Evolutionary conservation across 192 early-diverging fungal species (phyloP).

Genomic region (Podochytrium sp.): DNA sequence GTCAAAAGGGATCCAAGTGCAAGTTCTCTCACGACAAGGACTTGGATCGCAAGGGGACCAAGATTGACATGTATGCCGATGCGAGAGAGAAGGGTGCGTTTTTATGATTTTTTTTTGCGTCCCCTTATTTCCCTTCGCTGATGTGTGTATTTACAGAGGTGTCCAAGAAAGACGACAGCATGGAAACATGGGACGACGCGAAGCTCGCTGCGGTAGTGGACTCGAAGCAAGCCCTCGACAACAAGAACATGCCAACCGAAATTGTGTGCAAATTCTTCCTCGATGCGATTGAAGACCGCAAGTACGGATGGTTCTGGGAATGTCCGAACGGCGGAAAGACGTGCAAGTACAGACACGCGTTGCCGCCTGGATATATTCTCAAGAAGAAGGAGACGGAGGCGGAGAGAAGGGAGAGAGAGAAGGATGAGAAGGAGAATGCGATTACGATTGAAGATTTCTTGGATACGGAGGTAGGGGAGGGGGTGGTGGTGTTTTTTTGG

Average conservation of each 20-base stretch:
- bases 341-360: slow-evolving; percentile 96
- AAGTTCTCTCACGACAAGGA: slow-evolving; percentile 97
- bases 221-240: slow-evolving; percentile 73
- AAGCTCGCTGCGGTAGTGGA: slow-evolving; percentile 88
- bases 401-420: slow-evolving; percentile 71
- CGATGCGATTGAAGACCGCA: slow-evolving; percentile 91
- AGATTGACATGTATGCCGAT: slow-evolving; percentile 95
- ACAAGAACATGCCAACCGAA: slow-evolving; percentile 84
- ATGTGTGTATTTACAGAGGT: background rate
- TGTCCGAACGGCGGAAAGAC: slow-evolving; percentile 91
- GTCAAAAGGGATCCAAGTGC: slow-evolving; percentile 90
- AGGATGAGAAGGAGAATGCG: slow-evolving; percentile 73
- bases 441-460: slow-evolving; percentile 97
- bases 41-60: slow-evolving; percentile 85
- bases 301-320: slow-evolving; percentile 99
- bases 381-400: slow-evolving; percentile 84
- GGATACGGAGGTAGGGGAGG: slow-evolving; percentile 78
- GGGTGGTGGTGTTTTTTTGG: no score
- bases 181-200: slow-evolving; percentile 95
- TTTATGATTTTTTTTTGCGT: background rate
- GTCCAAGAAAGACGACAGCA: slow-evolving; percentile 69
- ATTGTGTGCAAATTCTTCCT: slow-evolving; percentile 99
- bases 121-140: background rate
- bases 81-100: slow-evolving; percentile 61
- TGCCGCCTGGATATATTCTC: slow-evolving; percentile 94